These are phyloP conservation scores for Yarrowia sp. DNA, from an alignment of 805 yeast species.

Conservation along the genomic window DNA sequence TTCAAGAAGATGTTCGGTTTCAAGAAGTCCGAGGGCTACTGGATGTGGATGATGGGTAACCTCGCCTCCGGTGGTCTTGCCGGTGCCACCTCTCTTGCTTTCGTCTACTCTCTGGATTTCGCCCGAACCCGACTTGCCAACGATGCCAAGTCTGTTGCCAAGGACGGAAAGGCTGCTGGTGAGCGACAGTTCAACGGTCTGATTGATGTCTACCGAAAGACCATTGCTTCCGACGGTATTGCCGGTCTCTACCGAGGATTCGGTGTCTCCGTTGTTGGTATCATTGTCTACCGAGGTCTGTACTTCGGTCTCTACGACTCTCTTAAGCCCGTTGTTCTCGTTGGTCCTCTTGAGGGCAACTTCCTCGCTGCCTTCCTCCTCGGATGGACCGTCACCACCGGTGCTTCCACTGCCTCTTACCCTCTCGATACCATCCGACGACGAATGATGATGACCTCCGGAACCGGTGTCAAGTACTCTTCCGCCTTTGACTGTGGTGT, in stretches of 20 bases:
- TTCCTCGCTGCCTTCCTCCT: constrained; percentile 93
- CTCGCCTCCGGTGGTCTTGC: constrained; percentile 98
- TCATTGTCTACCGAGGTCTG: constrained; percentile 97
- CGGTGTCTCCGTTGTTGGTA: constrained; percentile 98
- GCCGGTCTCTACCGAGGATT: constrained; percentile 99
- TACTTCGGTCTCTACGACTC: constrained; percentile 98
- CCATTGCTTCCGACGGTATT: constrained; percentile 92
- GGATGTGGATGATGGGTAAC: constrained; percentile 95
- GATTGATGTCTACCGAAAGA: constrained; percentile 93
- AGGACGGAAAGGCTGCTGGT: constrained; percentile 76
- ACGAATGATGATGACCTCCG: constrained; percentile 99
- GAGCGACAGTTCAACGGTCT: constrained; percentile 97
- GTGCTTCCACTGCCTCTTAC: constrained; percentile 98
- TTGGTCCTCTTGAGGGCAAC: constrained; percentile 91
- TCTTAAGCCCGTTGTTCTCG: constrained; percentile 88
- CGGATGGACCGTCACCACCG: constrained; percentile 98
- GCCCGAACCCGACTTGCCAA: constrained; percentile 99
- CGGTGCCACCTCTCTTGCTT: constrained; percentile 91
- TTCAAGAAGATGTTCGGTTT: constrained; percentile 94
- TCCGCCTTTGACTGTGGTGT: constrained; percentile 93
- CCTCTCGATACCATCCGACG: constrained; percentile 99
- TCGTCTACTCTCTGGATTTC: constrained; percentile 95
- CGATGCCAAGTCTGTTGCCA: constrained; percentile 60
- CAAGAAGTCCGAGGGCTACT: constrained; percentile 93
- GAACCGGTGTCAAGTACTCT: constrained; percentile 94